A percentile compares a stretch with the other conserved stretches of the same genome.
These are phyloP conservation scores for Lithocarpus polystachyus DNA, from an alignment of 306 rosid genomes.

Conservation along the genomic window DNA sequence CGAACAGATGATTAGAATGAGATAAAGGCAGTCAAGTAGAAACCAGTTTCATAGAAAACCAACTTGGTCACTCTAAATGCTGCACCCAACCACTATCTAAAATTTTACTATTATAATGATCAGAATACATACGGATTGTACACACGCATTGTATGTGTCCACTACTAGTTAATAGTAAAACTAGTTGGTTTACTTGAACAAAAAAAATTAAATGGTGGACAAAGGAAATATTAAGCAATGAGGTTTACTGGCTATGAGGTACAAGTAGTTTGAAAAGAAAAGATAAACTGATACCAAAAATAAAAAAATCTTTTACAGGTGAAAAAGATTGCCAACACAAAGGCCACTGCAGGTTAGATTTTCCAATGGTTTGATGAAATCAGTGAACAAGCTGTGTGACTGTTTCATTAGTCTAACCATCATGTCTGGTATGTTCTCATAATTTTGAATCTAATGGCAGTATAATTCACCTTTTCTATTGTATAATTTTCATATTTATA, in stretches of 20 bases:
- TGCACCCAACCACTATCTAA: too few species aligned
- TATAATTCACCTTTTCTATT: background rate
- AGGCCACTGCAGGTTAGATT: background rate
- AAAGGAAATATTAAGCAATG: background rate
- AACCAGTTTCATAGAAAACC: background rate
- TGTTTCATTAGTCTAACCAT: background rate
- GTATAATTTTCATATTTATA: background rate
- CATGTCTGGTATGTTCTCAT: background rate
- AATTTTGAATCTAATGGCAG: background rate
- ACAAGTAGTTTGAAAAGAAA: background rate
- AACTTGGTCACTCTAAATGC: background rate
- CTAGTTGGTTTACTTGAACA: too few species aligned
- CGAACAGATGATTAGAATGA: background rate
- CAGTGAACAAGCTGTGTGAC: background rate
- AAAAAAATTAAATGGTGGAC: background rate
- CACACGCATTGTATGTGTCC: too few species aligned
- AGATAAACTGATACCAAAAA: background rate
- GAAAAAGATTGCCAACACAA: background rate
- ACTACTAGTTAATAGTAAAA: background rate
- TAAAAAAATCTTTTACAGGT: background rate
- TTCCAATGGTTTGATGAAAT: background rate
- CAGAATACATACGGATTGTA: too few species aligned
- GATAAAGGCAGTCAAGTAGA: background rate
- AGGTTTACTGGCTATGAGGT: background rate
- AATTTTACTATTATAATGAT: too few species aligned